A percentile compares a stretch with the other conserved stretches of the same genome.
Conservation (phyloP, 352 stramenopile species). For the Chrysophaeum taylorii region DNA sequence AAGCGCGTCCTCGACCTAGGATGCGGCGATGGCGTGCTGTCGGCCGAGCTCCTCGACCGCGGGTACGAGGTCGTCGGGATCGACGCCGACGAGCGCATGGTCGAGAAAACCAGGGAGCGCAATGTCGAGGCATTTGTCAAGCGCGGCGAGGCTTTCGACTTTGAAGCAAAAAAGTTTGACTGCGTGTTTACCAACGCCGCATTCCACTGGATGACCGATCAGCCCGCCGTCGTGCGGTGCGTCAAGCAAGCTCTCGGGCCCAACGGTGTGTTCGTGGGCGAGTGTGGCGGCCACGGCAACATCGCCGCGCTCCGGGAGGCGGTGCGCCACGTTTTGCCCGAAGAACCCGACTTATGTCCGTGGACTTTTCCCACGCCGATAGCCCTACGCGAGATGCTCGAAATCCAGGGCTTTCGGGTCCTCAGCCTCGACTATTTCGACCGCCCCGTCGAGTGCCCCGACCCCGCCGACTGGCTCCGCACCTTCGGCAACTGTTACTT, state of each 20-base stretch:
- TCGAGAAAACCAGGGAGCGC: slow-evolving; percentile 15
- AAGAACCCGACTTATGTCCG: slow-evolving; percentile 22
- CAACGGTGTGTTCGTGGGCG: slow-evolving; percentile 35
- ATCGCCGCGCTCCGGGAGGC: slow-evolving; percentile 26
- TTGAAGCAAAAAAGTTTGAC: slow-evolving; percentile 21
- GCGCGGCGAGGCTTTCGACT: slow-evolving; percentile 12
- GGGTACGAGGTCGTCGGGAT: slow-evolving; percentile 34
- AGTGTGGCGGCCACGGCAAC: slow-evolving; percentile 41
- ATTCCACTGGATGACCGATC: slow-evolving; percentile 34
- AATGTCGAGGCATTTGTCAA: slow-evolving; percentile 9
- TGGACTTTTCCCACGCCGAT: slow-evolving; percentile 46
- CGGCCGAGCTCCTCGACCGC: slow-evolving; percentile 26
- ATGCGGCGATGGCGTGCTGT: slow-evolving; percentile 40
- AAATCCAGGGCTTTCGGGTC: too few species aligned
- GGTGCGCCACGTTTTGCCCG: slow-evolving; percentile 20
- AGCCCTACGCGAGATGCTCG: too few species aligned
- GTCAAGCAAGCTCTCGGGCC: slow-evolving; percentile 29
- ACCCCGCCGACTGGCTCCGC: too few species aligned
- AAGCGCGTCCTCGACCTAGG: slow-evolving; percentile 39
- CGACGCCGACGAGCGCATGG: slow-evolving; percentile 34
- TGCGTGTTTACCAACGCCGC: slow-evolving; percentile 39
- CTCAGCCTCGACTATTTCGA: too few species aligned
- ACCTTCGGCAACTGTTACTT: too few species aligned
- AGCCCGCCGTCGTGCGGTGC: slow-evolving; percentile 23
- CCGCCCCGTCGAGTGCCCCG: too few species aligned